Conservation (phyloP, 441 rosid genomes). For the Euphorbia celastroides region DNA sequence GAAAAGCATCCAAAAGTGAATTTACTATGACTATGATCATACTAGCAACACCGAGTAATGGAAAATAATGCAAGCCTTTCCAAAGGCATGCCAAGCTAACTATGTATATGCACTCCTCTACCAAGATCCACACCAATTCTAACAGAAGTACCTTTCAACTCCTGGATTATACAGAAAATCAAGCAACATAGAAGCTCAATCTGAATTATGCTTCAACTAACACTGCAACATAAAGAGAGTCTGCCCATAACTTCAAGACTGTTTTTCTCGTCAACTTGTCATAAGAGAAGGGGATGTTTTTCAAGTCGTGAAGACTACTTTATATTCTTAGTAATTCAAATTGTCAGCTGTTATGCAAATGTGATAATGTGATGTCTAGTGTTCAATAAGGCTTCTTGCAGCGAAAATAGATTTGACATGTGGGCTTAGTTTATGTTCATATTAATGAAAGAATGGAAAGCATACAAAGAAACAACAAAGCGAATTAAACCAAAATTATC, state of each 20-base stretch:
- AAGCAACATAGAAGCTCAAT: background rate
- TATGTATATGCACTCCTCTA: background rate
- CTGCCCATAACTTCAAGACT: background rate
- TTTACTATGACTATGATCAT: constrained; percentile 2
- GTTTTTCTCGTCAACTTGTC: background rate
- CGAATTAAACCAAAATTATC: constrained; percentile 11
- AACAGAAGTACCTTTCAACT: background rate
- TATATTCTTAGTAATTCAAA: background rate
- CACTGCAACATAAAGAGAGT: background rate
- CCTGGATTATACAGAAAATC: background rate
- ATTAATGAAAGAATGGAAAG: background rate
- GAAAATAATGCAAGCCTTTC: background rate
- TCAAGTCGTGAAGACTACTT: background rate
- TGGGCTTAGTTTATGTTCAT: background rate
- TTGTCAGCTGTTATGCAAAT: background rate
- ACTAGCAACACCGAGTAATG: background rate
- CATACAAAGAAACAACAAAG: background rate
- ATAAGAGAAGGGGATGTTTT: background rate
- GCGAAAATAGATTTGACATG: background rate
- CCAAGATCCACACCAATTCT: background rate
- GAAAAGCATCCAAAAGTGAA: constrained; percentile 7
- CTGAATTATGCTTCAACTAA: background rate
- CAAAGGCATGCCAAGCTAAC: background rate
- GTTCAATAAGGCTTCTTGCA: background rate
- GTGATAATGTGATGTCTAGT: background rate